Conservation (phyloP, 495 filamentous ascomycete species). For the Endocarpon pusillum region DNA sequence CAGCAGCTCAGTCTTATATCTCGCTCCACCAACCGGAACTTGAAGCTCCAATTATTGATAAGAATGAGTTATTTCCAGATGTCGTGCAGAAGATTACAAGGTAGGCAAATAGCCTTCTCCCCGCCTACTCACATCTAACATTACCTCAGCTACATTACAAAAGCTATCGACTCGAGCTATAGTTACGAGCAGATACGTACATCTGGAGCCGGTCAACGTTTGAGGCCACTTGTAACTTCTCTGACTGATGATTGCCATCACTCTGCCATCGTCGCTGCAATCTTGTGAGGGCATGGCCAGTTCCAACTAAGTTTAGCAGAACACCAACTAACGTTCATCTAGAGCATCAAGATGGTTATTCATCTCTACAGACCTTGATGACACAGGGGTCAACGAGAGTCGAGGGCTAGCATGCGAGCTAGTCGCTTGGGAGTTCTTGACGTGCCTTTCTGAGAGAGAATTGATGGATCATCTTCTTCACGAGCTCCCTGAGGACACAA, state of each 20-base stretch:
- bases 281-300: constrained; percentile 40
- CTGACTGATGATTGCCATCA: constrained; percentile 50
- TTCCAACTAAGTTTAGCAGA: background rate
- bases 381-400: constrained; percentile 55
- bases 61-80: constrained; percentile 44
- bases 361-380: constrained; percentile 37
- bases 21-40: constrained; percentile 4
- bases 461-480: constrained; percentile 70
- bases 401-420: constrained; percentile 79
- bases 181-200: constrained; percentile 70
- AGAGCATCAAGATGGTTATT: constrained; percentile 77
- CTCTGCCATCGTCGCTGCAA: constrained; percentile 54
- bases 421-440: constrained; percentile 78
- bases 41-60: constrained; percentile 43
- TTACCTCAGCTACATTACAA: constrained; percentile 40
- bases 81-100: constrained; percentile 52
- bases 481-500: constrained; percentile 40
- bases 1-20: background rate
- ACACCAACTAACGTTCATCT: background rate
- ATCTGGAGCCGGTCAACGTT: constrained; percentile 41
- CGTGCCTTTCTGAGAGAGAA: constrained; percentile 61
- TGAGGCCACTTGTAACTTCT: constrained; percentile 48
- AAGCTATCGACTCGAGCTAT: constrained; percentile 45
- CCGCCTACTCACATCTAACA: constrained; percentile 6
- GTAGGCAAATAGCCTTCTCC: constrained; percentile 20